Conservation (phyloP, 2,329 filamentous ascomycete species). For the Penicillium thymicola region DNA sequence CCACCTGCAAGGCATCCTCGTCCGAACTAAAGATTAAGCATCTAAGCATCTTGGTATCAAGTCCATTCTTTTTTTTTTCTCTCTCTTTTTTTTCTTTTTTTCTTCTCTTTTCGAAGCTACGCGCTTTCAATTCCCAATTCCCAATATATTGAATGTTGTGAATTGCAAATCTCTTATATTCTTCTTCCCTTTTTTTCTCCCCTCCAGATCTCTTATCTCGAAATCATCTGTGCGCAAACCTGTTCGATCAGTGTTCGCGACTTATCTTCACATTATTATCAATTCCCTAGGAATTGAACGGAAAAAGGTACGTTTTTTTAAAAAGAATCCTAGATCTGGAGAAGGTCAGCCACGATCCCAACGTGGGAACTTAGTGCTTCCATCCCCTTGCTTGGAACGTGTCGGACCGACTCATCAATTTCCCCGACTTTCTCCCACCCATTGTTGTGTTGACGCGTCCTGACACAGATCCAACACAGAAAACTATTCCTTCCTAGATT, state of each 20-base stretch:
- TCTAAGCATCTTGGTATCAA: slow-evolving; percentile 37
- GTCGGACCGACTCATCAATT: slow-evolving; percentile 21
- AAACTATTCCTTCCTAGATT: slow-evolving; percentile 4
- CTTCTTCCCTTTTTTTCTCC: slow-evolving; percentile 12
- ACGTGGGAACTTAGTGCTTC: slow-evolving; percentile 18
- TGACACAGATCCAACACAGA: slow-evolving; percentile 27
- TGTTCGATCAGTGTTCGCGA: slow-evolving; percentile 4
- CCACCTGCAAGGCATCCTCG: slow-evolving; percentile 38
- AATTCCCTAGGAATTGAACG: background rate
- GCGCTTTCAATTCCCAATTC: background rate
- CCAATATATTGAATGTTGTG: slow-evolving; percentile 1
- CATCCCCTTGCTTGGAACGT: slow-evolving; percentile 22
- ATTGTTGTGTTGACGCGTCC: slow-evolving; percentile 33
- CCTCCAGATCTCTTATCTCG: slow-evolving; percentile 5
- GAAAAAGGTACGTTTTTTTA: slow-evolving; percentile 1
- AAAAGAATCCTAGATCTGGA: background rate
- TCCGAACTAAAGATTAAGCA: slow-evolving; percentile 42
- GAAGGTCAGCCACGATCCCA: slow-evolving; percentile 16
- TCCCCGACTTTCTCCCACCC: slow-evolving; percentile 22
- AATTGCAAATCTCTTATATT: background rate
- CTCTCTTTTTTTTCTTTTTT: slow-evolving; percentile 5
- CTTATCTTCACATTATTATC: background rate
- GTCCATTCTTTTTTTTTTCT: slow-evolving; percentile 21
- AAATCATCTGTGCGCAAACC: slow-evolving; percentile 2
- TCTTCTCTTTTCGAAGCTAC: background rate